A percentile compares a stretch with the other conserved stretches of the same genome.
Evolutionary conservation across 106 monocot genomes (phyloP).

Genomic region (Dioscorea alata): DNA sequence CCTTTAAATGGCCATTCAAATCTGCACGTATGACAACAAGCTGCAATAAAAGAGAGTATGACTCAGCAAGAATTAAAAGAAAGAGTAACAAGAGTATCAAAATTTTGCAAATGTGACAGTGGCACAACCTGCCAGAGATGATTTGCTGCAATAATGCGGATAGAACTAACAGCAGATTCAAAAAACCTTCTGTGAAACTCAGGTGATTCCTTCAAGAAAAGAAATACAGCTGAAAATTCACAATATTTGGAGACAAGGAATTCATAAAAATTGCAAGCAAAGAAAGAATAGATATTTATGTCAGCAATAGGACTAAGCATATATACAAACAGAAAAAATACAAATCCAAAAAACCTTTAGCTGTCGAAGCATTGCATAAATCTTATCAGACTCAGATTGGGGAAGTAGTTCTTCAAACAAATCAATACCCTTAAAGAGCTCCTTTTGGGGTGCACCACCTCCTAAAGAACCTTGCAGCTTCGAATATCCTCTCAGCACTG

Average conservation of each 20-base stretch:
- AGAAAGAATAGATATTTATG: neutral
- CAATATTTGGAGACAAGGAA: neutral
- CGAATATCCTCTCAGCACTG: constrained; percentile 29
- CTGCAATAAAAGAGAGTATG: constrained; percentile 28
- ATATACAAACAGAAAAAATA: neutral
- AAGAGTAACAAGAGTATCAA: neutral
- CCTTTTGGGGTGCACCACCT: constrained; percentile 24
- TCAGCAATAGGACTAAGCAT: neutral
- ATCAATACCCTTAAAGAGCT: constrained; percentile 25
- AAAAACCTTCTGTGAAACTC: constrained; percentile 88
- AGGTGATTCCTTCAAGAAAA: constrained; percentile 58
- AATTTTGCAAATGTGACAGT: too few relatives aligned
- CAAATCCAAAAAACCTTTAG: constrained; percentile 57
- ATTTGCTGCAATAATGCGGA: constrained; percentile 86
- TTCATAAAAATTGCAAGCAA: neutral
- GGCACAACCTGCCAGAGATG: constrained; percentile 91
- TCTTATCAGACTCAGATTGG: constrained; percentile 83
- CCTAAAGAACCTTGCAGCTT: constrained; percentile 38
- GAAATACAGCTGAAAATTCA: neutral
- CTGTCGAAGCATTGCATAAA: constrained; percentile 80
- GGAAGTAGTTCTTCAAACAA: constrained; percentile 64
- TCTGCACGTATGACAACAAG: constrained; percentile 96
- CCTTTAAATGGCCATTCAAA: constrained; percentile 93
- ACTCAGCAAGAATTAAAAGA: constrained; percentile 7
- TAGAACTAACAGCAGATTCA: constrained; percentile 75